phyloP scores from a whole-genome alignment of 169 alveolate species.

The Plasmodium ovale region DNA sequence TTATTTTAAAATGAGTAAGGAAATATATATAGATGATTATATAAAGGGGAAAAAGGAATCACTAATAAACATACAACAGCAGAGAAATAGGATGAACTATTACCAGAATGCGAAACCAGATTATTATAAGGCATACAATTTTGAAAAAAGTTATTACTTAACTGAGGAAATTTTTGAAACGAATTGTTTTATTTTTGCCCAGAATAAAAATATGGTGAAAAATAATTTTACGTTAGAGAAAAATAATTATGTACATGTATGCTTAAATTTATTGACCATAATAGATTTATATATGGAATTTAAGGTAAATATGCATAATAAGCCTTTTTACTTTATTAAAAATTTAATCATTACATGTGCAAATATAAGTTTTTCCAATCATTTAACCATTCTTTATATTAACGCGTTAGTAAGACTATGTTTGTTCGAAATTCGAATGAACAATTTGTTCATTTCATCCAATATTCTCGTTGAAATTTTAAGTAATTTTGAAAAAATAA shows the following conservation, averaged over 20 bases:
- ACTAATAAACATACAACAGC: slow-evolving; percentile 4
- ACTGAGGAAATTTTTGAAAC: slow-evolving; percentile 37
- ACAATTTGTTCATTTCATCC: slow-evolving; percentile 20
- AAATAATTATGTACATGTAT: slow-evolving; percentile 21
- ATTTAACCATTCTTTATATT: slow-evolving; percentile 30
- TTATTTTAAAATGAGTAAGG: slow-evolving; percentile 48
- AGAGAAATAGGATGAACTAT: slow-evolving; percentile 28
- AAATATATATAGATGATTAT: slow-evolving; percentile 39
- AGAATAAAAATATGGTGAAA: slow-evolving; percentile 10
- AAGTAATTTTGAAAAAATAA: slow-evolving; percentile 48
- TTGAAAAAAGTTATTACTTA: slow-evolving; percentile 33
- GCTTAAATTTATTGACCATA: slow-evolving; percentile 56
- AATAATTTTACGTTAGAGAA: slow-evolving; percentile 16
- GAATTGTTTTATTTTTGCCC: slow-evolving; percentile 32
- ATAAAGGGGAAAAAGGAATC: slow-evolving; percentile 29
- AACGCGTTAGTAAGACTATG: slow-evolving; percentile 48
- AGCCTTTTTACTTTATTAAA: slow-evolving; percentile 65
- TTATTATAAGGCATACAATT: slow-evolving; percentile 13
- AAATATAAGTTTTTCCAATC: slow-evolving; percentile 48
- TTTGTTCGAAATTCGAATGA: slow-evolving; percentile 70
- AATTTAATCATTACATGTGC: slow-evolving; percentile 59
- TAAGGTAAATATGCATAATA: slow-evolving; percentile 22
- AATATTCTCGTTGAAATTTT: slow-evolving; percentile 60
- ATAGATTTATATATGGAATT: slow-evolving; percentile 75
- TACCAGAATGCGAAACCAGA: slow-evolving; percentile 38